Percentiles rank a stretch among this genome's conserved stretches.
Conservation (phyloP, 192 early-diverging fungal species). For the Haplosporangium gracile region DNA sequence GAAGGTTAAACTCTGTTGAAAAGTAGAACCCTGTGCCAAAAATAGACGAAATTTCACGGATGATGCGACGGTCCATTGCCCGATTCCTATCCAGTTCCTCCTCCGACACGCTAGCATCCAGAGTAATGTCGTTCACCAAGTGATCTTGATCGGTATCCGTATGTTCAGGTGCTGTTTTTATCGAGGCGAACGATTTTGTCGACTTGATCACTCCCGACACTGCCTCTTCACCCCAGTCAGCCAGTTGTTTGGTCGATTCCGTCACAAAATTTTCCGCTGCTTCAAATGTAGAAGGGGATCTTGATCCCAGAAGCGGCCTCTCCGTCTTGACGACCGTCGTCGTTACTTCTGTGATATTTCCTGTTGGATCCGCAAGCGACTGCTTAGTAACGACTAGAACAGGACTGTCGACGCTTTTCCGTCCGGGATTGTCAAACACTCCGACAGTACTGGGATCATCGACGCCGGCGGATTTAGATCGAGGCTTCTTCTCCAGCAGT, state of each 20-base stretch:
- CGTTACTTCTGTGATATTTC: background rate
- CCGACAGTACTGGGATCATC: background rate
- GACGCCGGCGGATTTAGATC: background rate
- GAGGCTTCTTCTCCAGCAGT: constrained; percentile 20
- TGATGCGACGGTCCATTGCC: constrained; percentile 60
- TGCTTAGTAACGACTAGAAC: background rate
- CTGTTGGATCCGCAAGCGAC: background rate
- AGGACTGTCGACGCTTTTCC: constrained; percentile 4
- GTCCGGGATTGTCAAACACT: background rate
- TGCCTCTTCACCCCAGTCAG: constrained; percentile 31
- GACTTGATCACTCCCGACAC: constrained; percentile 37
- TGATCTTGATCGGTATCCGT: background rate
- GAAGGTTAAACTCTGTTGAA: constrained; percentile 54
- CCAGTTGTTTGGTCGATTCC: constrained; percentile 31
- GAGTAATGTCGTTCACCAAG: constrained; percentile 3
- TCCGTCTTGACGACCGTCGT: background rate
- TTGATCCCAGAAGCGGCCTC: constrained; percentile 5
- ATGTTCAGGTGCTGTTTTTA: constrained; percentile 8
- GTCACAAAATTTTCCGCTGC: constrained; percentile 30
- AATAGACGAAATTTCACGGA: constrained; percentile 61
- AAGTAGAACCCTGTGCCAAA: constrained; percentile 65
- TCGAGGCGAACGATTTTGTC: constrained; percentile 18
- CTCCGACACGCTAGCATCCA: background rate
- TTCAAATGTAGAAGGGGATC: constrained; percentile 27
- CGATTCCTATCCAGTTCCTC: constrained; percentile 46